Percentiles rank a stretch among this genome's conserved stretches.
phyloP scores from a whole-genome alignment of 331 rosid species.

The Acacia concinna region DNA sequence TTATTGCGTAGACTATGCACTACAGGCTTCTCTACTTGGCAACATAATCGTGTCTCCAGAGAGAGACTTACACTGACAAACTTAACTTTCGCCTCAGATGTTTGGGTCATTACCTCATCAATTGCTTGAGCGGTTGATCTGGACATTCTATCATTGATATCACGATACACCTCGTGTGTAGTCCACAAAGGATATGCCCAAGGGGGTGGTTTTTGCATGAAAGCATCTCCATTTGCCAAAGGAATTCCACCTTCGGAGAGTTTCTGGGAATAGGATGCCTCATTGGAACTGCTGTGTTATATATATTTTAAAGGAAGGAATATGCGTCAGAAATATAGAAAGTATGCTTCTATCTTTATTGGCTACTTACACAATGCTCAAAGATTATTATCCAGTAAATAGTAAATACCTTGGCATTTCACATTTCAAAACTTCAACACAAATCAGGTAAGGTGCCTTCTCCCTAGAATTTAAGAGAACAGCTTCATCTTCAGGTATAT shows the following conservation, averaged over 20 bases:
- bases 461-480: conserved; percentile 97
- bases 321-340: conserved; percentile 27
- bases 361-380: conserved; percentile 10
- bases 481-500: conserved; percentile 95
- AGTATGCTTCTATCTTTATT: conserved; percentile 20
- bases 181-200: conserved; percentile 99
- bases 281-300: conserved; percentile 54
- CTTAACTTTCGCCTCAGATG: conserved; percentile 61
- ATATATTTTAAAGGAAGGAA: conserved; percentile 27
- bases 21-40: conserved; percentile 44
- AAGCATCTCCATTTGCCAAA: conserved; percentile 90
- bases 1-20: conserved; percentile 30
- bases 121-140: conserved; percentile 92
- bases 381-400: conserved; percentile 19
- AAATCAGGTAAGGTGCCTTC: conserved; percentile 91
- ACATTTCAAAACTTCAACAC: conserved; percentile 88
- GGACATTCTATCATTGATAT: conserved; percentile 93
- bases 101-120: conserved; percentile 88
- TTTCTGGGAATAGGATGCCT: conserved; percentile 70
- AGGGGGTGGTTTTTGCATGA: conserved; percentile 85
- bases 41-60: conserved; percentile 50
- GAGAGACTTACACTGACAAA: conserved; percentile 61
- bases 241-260: conserved; percentile 94
- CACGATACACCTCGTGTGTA: conserved; percentile 85
- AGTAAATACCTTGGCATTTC: conserved; percentile 71